Base-by-base conservation (phyloP, 495 filamentous ascomycete genomes). In the Penicillium argentinense region DNA sequence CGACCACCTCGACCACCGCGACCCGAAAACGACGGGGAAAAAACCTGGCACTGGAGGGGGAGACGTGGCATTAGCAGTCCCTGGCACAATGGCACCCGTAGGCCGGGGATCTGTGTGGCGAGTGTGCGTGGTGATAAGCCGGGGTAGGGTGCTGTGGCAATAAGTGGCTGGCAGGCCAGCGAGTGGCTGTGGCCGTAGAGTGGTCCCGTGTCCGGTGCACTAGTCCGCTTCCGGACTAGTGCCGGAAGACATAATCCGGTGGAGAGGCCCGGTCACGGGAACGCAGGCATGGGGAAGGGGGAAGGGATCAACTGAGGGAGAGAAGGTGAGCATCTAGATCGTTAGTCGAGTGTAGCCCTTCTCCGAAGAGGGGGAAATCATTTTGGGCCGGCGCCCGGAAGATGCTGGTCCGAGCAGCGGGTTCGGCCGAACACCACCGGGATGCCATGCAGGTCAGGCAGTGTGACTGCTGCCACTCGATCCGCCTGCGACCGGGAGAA, bases 191-290 rank as follows among this genome's bases (percentile, higher is more conserved):
- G 29, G 14, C 4, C 13, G 28, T 30, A n/a, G 28, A 7, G 13
- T 30, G 9, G 5, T 30, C 5, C 29, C 47, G 19, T 13, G 41
- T 36, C 41, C 27, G 12, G 22, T 11, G 47, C 40, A 22, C 55
- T 56, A 62, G 39, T n/a, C 49, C 29, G 2, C 5, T 23, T 39
- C 4, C 0, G 46, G 48, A 44, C 38, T 59, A 59, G 58, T 17
- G 26, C 24, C 33, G 54, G 38, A 40, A 29, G 23, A 36, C 29
- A 40, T 45, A 47, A 43, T 45, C 33, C 51, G 49, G 47, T 49
- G 42, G 56, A 12, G 47, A 24, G 28, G 9, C 22, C 33, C 30
- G 33, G 49, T 64, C 55, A 62, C 54, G 46, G 49, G 38, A 59
- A 46, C 40, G 29, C 49, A 42, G 30, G 38, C 16, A 30, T 37